Evolutionary conservation across 495 filamentous ascomycete species (phyloP).

Genomic region (Parmelia sp.): DNA sequence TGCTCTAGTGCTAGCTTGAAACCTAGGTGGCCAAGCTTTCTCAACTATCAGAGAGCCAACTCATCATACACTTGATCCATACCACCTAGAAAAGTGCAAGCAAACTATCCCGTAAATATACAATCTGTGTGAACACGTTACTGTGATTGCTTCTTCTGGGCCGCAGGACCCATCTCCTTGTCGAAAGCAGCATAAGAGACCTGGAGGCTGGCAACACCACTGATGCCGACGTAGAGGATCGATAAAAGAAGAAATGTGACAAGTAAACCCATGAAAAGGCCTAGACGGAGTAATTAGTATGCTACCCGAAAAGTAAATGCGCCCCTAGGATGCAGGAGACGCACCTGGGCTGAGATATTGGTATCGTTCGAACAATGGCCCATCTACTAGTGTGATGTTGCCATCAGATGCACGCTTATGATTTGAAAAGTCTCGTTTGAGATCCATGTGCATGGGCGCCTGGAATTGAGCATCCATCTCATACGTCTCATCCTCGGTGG

Average conservation of each 20-base stretch:
- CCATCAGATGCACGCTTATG: conserved; percentile 32
- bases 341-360: conserved; percentile 75
- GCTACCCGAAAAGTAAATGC: not conserved
- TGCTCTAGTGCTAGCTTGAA: not conserved
- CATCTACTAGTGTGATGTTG: conserved; percentile 32
- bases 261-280: conserved; percentile 76
- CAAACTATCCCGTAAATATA: not conserved
- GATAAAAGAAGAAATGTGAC: conserved; percentile 60
- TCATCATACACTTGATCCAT: not conserved
- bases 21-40: not conserved
- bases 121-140: not conserved
- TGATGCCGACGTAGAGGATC: conserved; percentile 72
- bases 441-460: conserved; percentile 47
- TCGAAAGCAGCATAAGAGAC: conserved; percentile 92
- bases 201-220: conserved; percentile 68
- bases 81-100: conserved; percentile 1
- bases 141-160: conserved; percentile 67
- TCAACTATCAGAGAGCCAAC: not conserved
- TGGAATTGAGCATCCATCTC: conserved; percentile 47
- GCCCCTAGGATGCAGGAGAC: not conserved
- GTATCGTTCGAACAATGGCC: conserved; percentile 82
- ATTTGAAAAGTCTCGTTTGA: conserved; percentile 49
- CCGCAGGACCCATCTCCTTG: conserved; percentile 83
- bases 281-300: conserved; percentile 35
- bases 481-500: conserved; percentile 39